Base-by-base conservation (phyloP, 805 yeast genomes). In the Candida verbasci region DNA sequence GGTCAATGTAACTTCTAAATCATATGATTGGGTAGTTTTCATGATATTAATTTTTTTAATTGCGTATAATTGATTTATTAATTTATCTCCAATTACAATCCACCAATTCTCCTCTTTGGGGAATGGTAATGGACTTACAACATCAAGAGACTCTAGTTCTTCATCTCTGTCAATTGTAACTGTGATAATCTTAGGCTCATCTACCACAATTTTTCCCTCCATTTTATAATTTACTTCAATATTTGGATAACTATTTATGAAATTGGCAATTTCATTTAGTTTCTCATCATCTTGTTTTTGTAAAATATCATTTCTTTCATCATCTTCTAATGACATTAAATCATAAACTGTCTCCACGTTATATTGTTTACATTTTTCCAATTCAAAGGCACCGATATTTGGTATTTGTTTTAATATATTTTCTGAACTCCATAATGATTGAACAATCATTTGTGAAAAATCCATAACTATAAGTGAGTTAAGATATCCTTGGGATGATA, bases 211-310 rank as follows among this genome's bases (percentile, higher is more conserved):
- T 1, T 24, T 4, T 9, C 66, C 62, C 1, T 58, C 51, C 4
- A 83, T 35, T 23, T 70, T 67, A 48, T 78, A 81, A 3, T 74
- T 62, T 9, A 82, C 50, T 43, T 91, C 97, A 37, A 93, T 67
- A 52, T 84, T 85, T 10, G 98, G 98, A 56, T 84, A 93, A 43
- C 74, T 77, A 58, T 93, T 93, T 37, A 88, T 95, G 65, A 91
- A 93, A 12, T 77, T 77, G 0, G 97, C 97, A 34, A 91, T 88
- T 17, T 68, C 70, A 26, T 70, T 65, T 47, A 89, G 60, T 42
- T 77, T 62, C 2, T 54, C 55, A 2, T 73, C 76, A 10, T 52
- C 55, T 9, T 66, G 58, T 43, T 81, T 60, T 15, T 74, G 77
- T 41, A 91, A 62, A 1, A 89, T 61, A 10, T 70, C 69, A 35